These are phyloP conservation scores for Capronia coronata DNA, from an alignment of 2,329 filamentous ascomycete species.

Conservation along the genomic window DNA sequence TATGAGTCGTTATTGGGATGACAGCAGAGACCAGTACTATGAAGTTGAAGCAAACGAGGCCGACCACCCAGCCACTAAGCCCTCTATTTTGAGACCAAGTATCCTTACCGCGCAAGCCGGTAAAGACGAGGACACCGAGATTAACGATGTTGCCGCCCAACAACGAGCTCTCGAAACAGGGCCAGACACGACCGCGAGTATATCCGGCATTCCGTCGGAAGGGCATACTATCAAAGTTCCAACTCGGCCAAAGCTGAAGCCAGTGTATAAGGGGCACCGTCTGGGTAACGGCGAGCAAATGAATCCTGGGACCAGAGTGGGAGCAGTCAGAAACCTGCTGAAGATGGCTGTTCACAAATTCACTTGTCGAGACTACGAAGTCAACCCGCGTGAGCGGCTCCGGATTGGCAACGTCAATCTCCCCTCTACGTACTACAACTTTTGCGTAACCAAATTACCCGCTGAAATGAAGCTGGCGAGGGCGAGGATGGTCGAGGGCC, in stretches of 20 bases:
- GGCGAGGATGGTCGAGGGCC: conserved; percentile 52
- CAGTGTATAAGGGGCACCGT: conserved; percentile 52
- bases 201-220: not conserved
- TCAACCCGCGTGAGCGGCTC: conserved; percentile 41
- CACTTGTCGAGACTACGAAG: conserved; percentile 46
- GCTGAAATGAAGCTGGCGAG: conserved; percentile 48
- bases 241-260: conserved; percentile 20
- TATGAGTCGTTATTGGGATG: conserved; percentile 58
- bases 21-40: conserved; percentile 52
- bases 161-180: not conserved
- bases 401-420: conserved; percentile 40
- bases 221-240: conserved; percentile 17
- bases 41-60: conserved; percentile 33
- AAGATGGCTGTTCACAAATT: conserved; percentile 55
- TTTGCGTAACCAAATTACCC: conserved; percentile 49
- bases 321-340: conserved; percentile 51
- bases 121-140: conserved; percentile 9
- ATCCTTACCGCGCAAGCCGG: conserved; percentile 20
- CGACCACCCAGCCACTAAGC: conserved; percentile 6
- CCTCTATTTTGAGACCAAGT: conserved; percentile 4
- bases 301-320: conserved; percentile 52
- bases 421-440: conserved; percentile 52
- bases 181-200: not conserved
- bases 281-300: conserved; percentile 53
- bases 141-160: conserved; percentile 6